Evolutionary conservation across 2,329 filamentous ascomycete species (phyloP), one percentile per base, ranked within the genome.

Genomic region (Ceratocystis smalleyi): DNA sequence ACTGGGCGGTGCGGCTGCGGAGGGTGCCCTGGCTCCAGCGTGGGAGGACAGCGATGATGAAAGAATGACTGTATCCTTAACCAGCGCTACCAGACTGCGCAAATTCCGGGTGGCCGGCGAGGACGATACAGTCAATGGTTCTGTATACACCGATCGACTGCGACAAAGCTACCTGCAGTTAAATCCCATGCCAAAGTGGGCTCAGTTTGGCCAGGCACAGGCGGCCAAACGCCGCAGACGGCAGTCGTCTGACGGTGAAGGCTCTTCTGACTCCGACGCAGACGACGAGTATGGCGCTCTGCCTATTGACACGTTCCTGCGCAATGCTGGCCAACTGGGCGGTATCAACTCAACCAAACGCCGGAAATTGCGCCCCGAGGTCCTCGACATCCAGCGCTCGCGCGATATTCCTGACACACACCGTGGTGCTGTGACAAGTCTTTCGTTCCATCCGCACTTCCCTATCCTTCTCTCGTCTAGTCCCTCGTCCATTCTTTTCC

Each of bases 11-110:
- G 22, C 47, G 2, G n/a, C 47, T 17, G 64, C 12, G 65, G 68
- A 71, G 17, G 70, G 68, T 59, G 47, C 63, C 0, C 62, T 63
- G 8, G 63, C 69, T 5, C 80, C 86, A 2, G 88, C 84, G 1
- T 99, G 94, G 94, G 85, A 91, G 69, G 94, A 99, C 73, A 97
- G 91, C 74, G 94, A 99, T 70, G 94, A 99, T 71, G 94, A 97
- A 71, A 83, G 89, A 63, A 77, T 96, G 67, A 83, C 84, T 5
- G 81, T 99, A 60, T 97, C 92, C 15, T 80, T 99, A 47, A 87
- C 89, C 2, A 82, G 83, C 30, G 84, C 86, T 55, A 82, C 84
- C 59, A 82, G 88, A 68, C 74, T 96, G 71, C 83, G 91, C 69
- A 97, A 97, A 74, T 78, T 99, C 67, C 83, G 94, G 67, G 78